phyloP scores from a whole-genome alignment of 1,284 basidiomycete species.

The Cryptococcus depauperatus region DNA sequence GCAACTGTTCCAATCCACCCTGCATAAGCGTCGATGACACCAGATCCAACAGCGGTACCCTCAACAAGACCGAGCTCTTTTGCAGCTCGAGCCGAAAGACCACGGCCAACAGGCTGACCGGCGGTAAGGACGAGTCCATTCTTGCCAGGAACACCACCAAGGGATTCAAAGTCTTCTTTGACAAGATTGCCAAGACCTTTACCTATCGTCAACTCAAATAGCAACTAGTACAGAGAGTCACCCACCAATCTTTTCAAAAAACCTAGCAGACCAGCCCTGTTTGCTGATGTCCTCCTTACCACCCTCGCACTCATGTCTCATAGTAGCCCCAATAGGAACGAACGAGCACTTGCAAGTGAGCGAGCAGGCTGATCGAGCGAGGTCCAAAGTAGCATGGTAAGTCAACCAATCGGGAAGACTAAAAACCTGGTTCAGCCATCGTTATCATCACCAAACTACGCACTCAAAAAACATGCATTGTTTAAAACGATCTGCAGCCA shows the following conservation, averaged over 20 bases:
- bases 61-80: conserved; percentile 73
- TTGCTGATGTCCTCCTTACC: conserved; percentile 40
- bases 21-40: conserved; percentile 93
- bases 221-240: background rate
- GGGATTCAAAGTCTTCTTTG: conserved; percentile 59
- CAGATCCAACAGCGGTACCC: conserved; percentile 91
- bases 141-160: conserved; percentile 62
- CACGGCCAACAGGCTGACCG: conserved; percentile 80
- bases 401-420: conserved; percentile 88
- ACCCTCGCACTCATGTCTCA: conserved; percentile 38
- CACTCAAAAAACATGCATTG: conserved; percentile 85
- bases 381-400: conserved; percentile 74
- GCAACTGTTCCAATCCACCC: conserved; percentile 98
- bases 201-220: background rate
- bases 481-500: conserved; percentile 66
- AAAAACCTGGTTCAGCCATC: background rate
- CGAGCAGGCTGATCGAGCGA: conserved; percentile 82
- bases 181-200: conserved; percentile 43
- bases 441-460: conserved; percentile 8
- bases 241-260: conserved; percentile 71
- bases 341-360: conserved; percentile 95
- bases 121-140: conserved; percentile 69
- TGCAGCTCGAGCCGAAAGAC: conserved; percentile 70
- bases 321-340: conserved; percentile 59
- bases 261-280: conserved; percentile 76